Evolutionary conservation across 2,329 filamentous ascomycete species (phyloP).

Genomic region (Lasiodiplodia sp.): DNA sequence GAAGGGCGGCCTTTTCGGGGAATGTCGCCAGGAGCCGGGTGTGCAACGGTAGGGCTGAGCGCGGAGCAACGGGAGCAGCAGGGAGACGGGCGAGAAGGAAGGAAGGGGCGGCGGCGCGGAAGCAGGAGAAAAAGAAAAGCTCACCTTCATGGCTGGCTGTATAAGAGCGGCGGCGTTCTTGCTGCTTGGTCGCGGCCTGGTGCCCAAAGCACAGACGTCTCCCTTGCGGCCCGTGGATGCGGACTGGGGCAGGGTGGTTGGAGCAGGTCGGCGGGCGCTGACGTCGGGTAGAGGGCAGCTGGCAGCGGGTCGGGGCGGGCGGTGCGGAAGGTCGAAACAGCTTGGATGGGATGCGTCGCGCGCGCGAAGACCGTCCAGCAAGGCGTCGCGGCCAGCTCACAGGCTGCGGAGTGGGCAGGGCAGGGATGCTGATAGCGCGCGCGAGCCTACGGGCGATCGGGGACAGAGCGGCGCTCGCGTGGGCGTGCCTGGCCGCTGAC

Average conservation of each 20-base stretch:
- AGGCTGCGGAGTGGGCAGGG: slow-evolving; percentile 14
- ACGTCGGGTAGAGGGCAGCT: slow-evolving; percentile 12
- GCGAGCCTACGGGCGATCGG: slow-evolving; percentile 26
- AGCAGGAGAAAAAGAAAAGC: background rate
- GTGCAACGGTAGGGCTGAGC: slow-evolving; percentile 31
- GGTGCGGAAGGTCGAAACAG: slow-evolving; percentile 24
- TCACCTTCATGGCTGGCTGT: slow-evolving; percentile 29
- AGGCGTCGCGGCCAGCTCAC: slow-evolving; percentile 16
- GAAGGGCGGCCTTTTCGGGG: slow-evolving; percentile 29
- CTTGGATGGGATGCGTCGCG: slow-evolving; percentile 21
- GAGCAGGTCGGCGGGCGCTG: background rate
- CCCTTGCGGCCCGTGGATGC: slow-evolving; percentile 28
- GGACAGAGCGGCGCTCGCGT: slow-evolving; percentile 19
- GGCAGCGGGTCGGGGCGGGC: slow-evolving; percentile 18
- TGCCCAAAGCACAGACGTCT: slow-evolving; percentile 30
- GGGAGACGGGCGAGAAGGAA: background rate
- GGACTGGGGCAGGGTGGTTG: background rate
- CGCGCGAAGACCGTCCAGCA: slow-evolving; percentile 12
- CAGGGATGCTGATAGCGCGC: slow-evolving; percentile 27
- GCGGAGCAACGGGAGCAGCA: slow-evolving; percentile 18
- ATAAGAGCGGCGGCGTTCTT: slow-evolving; percentile 26
- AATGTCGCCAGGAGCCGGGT: slow-evolving; percentile 29
- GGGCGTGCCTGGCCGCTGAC: slow-evolving; percentile 19
- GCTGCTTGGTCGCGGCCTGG: slow-evolving; percentile 9
- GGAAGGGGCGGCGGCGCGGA: slow-evolving; percentile 7